Evolutionary conservation across 1,284 basidiomycete genomes (phyloP).

Genomic region (Trametes hirsuta): DNA sequence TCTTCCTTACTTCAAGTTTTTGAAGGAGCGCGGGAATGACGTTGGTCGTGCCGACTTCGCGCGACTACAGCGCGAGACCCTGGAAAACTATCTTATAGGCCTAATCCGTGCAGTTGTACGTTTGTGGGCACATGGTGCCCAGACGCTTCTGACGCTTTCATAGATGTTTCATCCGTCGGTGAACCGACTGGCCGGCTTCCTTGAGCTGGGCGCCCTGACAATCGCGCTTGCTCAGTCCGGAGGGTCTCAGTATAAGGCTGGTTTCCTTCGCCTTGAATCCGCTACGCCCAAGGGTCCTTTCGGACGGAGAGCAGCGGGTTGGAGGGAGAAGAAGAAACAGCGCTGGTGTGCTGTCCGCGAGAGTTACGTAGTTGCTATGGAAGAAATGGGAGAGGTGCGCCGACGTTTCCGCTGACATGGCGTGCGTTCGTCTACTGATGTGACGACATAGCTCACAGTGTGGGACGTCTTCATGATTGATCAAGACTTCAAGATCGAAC

Average conservation of each 20-base stretch:
- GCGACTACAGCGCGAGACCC: constrained; percentile 73
- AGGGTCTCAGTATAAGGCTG: constrained; percentile 88
- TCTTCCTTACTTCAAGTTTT: constrained; percentile 87
- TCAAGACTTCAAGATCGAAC: constrained; percentile 85
- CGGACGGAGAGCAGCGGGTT: constrained; percentile 65
- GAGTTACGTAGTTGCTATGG: constrained; percentile 87
- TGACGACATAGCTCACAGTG: constrained; percentile 57
- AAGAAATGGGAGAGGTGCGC: constrained; percentile 85
- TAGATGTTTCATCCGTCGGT: constrained; percentile 97
- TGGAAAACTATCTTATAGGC: constrained; percentile 90
- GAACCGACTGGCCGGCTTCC: constrained; percentile 91
- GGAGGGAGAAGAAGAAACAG: constrained; percentile 72
- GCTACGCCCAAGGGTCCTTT: constrained; percentile 55
- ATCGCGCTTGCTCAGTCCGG: constrained; percentile 84
- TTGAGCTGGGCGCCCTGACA: constrained; percentile 92
- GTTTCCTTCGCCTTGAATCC: constrained; percentile 70
- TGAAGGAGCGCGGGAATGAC: constrained; percentile 58
- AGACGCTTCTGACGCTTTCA: background rate
- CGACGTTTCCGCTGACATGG: background rate
- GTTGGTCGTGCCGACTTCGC: constrained; percentile 78
- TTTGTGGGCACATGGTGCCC: constrained; percentile 17
- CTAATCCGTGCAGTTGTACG: constrained; percentile 89
- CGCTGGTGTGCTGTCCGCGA: constrained; percentile 96
- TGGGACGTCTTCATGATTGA: constrained; percentile 97
- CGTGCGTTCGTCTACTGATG: background rate